These are phyloP conservation scores for Parafenestella ontariensis DNA, from an alignment of 2,329 filamentous ascomycete genomes.

Conservation along the genomic window DNA sequence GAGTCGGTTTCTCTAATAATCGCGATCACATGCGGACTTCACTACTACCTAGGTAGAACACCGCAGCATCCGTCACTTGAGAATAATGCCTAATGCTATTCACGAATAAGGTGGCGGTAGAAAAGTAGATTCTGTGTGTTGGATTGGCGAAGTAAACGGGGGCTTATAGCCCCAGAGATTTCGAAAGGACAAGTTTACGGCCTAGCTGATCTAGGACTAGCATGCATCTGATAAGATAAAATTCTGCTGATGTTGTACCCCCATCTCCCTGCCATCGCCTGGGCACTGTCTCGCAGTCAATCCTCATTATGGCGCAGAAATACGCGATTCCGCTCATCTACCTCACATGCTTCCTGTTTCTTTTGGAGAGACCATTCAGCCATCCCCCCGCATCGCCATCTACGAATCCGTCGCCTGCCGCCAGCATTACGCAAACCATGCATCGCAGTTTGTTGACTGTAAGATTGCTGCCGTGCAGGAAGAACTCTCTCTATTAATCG, in stretches of 20 bases:
- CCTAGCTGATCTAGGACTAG: too few relatives aligned
- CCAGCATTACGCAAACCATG: slow-evolving; percentile 9
- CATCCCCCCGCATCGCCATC: slow-evolving; percentile 25
- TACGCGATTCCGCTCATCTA: slow-evolving; percentile 21
- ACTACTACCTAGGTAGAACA: too few relatives aligned
- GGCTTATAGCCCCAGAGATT: too few relatives aligned
- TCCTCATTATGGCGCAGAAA: neutral
- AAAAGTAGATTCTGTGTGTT: too few relatives aligned
- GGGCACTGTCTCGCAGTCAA: too few relatives aligned
- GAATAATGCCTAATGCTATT: too few relatives aligned
- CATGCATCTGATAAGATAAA: slow-evolving; percentile 6
- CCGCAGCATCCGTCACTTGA: too few relatives aligned
- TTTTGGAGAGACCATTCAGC: slow-evolving; percentile 27
- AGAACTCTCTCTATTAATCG: slow-evolving; percentile 19
- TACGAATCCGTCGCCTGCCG: slow-evolving; percentile 26
- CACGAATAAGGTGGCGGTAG: too few relatives aligned
- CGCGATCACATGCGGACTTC: too few relatives aligned
- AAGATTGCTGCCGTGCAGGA: slow-evolving; percentile 24
- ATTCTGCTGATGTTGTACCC: neutral
- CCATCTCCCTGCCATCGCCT: neutral
- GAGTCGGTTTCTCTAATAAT: too few relatives aligned
- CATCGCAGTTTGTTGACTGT: slow-evolving; percentile 12
- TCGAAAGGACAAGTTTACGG: too few relatives aligned
- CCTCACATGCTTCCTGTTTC: slow-evolving; percentile 24
- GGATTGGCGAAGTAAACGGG: too few relatives aligned